These are phyloP conservation scores for Candida nemodendra DNA, from an alignment of 805 yeast genomes.

Conservation along the genomic window DNA sequence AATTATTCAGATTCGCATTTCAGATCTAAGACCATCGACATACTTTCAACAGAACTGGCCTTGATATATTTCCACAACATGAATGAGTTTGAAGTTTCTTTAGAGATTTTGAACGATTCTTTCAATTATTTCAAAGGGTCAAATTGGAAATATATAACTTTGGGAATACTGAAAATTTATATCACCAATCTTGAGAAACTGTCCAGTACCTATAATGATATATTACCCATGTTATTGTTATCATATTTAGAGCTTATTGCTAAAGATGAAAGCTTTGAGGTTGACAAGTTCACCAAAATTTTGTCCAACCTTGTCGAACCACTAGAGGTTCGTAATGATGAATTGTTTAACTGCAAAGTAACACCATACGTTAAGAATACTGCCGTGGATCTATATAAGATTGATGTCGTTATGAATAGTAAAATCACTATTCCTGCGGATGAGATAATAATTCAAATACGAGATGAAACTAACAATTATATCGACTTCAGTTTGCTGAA, in stretches of 20 bases:
- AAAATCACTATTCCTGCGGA: constrained; percentile 18
- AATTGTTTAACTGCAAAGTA: constrained; percentile 37
- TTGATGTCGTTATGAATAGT: constrained; percentile 37
- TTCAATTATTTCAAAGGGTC: constrained; percentile 64
- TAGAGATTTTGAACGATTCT: constrained; percentile 61
- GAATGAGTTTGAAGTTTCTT: constrained; percentile 57
- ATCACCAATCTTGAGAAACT: constrained; percentile 61
- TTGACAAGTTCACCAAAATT: constrained; percentile 16
- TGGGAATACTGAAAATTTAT: constrained; percentile 61
- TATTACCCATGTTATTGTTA: constrained; percentile 31
- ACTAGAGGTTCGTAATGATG: constrained; percentile 22
- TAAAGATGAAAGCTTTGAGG: constrained; percentile 27
- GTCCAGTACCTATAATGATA: constrained; percentile 19
- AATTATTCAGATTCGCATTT: constrained; percentile 48
- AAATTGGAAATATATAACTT: constrained; percentile 76
- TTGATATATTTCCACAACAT: constrained; percentile 55
- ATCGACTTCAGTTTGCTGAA: constrained; percentile 18
- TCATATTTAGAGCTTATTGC: constrained; percentile 38
- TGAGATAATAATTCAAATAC: constrained; percentile 13
- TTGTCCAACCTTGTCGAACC: constrained; percentile 12
- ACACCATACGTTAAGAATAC: constrained; percentile 38
- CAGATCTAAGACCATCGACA: constrained; percentile 66
- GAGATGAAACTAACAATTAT: constrained; percentile 10
- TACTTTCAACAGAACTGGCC: constrained; percentile 78
- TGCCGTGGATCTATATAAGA: constrained; percentile 36